These are phyloP conservation scores for Saturnispora zaruensis DNA, from an alignment of 805 yeast species.

Conservation along the genomic window DNA sequence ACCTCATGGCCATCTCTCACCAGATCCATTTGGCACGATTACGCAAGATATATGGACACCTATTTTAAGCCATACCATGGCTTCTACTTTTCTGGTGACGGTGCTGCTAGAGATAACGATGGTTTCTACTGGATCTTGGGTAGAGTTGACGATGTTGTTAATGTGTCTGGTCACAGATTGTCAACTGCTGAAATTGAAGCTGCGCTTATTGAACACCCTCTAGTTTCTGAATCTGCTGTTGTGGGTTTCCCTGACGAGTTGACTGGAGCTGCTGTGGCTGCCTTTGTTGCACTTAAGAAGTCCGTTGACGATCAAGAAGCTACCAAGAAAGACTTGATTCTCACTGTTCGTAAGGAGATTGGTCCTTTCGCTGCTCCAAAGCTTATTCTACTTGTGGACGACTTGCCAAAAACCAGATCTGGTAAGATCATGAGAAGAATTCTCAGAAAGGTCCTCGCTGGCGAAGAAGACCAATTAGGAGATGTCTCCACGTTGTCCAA, in stretches of 20 bases:
- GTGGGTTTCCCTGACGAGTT: conserved; percentile 77
- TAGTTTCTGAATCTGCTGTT: conserved; percentile 73
- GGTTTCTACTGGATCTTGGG: conserved; percentile 84
- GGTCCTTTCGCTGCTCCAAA: conserved; percentile 88
- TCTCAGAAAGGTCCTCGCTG: conserved; percentile 64
- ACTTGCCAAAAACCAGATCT: conserved; percentile 78
- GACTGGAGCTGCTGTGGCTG: conserved; percentile 82
- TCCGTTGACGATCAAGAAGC: conserved; percentile 39
- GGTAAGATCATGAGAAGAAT: conserved; percentile 86
- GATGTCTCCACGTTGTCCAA: conserved; percentile 72
- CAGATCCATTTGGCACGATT: conserved; percentile 72
- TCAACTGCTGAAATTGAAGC: conserved; percentile 89
- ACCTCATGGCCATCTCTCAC: conserved; percentile 83
- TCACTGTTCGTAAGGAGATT: conserved; percentile 69
- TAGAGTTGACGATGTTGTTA: conserved; percentile 82
- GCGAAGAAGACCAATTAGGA: conserved; percentile 75
- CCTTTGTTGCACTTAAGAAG: conserved; percentile 66
- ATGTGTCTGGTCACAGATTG: conserved; percentile 78
- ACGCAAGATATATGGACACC: conserved; percentile 69
- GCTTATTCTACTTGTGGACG: conserved; percentile 60
- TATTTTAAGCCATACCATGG: conserved; percentile 77
- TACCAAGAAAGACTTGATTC: conserved; percentile 52
- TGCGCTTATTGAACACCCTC: conserved; percentile 61
- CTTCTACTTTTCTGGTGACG: conserved; percentile 80
- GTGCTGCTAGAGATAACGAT: conserved; percentile 78